Evolutionary conservation across 2,329 filamentous ascomycete species (phyloP).

Genomic region (Didymella segeticola): DNA sequence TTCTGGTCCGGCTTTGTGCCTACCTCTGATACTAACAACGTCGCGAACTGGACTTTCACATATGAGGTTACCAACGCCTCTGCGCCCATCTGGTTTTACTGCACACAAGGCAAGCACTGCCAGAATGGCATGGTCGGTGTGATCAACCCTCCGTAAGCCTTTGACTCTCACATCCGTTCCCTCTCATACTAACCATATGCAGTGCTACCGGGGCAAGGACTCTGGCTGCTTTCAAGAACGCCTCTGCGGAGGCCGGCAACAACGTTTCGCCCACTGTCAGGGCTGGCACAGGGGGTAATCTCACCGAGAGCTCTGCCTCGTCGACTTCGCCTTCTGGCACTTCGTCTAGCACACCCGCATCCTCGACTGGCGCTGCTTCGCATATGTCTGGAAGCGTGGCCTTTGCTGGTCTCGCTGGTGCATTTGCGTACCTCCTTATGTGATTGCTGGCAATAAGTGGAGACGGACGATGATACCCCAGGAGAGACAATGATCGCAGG

Average conservation of each 20-base stretch:
- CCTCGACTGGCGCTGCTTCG: constrained; percentile 36
- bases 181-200: constrained; percentile 18
- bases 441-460: constrained; percentile 22
- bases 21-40: constrained; percentile 29
- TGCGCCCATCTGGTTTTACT: constrained; percentile 51
- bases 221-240: constrained; percentile 34
- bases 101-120: constrained; percentile 49
- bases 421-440: constrained; percentile 42
- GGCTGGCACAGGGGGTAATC: constrained; percentile 35
- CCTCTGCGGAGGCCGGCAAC: constrained; percentile 23
- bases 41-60: constrained; percentile 38
- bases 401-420: constrained; percentile 37
- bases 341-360: constrained; percentile 24
- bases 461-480: constrained; percentile 22
- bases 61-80: constrained; percentile 46
- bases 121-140: constrained; percentile 50
- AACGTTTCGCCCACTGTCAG: constrained; percentile 36
- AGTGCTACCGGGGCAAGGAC: constrained; percentile 32
- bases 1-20: constrained; percentile 50
- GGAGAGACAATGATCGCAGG: background rate
- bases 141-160: constrained; percentile 48
- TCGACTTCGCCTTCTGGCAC: constrained; percentile 21
- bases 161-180: too few species aligned
- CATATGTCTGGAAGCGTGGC: constrained; percentile 31
- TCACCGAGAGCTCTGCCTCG: constrained; percentile 27